phyloP scores from a whole-genome alignment of 495 filamentous ascomycete species.

The Trichoderma parareesei region DNA sequence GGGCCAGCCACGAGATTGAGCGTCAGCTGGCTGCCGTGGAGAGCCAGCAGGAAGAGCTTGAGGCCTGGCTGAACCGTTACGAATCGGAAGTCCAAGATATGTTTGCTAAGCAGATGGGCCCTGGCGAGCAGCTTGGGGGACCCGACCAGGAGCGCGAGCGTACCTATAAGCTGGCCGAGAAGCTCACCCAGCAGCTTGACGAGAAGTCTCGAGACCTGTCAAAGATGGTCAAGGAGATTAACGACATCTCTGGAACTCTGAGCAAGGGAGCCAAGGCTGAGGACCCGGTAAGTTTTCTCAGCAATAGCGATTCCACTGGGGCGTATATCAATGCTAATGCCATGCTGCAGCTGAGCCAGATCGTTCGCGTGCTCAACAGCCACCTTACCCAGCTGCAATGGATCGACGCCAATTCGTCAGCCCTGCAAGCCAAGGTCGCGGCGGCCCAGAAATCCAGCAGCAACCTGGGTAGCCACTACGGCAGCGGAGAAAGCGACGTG shows the following conservation, averaged over 20 bases:
- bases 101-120: constrained; percentile 57
- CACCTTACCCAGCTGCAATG: constrained; percentile 83
- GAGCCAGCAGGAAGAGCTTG: constrained; percentile 82
- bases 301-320: no score
- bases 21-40: constrained; percentile 81
- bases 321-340: constrained; percentile 12
- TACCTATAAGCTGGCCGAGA: constrained; percentile 89
- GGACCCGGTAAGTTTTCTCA: constrained; percentile 66
- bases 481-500: constrained; percentile 51
- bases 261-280: constrained; percentile 83
- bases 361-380: constrained; percentile 86
- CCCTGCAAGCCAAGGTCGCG: constrained; percentile 67
- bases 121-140: constrained; percentile 64
- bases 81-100: constrained; percentile 83
- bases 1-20: constrained; percentile 83
- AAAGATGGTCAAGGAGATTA: constrained; percentile 98
- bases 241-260: constrained; percentile 70
- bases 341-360: constrained; percentile 68
- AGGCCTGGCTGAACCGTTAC: constrained; percentile 75
- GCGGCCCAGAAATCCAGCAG: constrained; percentile 69
- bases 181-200: constrained; percentile 74
- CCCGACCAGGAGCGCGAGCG: constrained; percentile 91
- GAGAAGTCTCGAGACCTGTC: constrained; percentile 85
- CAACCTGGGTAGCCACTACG: constrained; percentile 53
- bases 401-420: constrained; percentile 79